Conservation (phyloP, 306 rosid species). For the Medicago arabica region DNA sequence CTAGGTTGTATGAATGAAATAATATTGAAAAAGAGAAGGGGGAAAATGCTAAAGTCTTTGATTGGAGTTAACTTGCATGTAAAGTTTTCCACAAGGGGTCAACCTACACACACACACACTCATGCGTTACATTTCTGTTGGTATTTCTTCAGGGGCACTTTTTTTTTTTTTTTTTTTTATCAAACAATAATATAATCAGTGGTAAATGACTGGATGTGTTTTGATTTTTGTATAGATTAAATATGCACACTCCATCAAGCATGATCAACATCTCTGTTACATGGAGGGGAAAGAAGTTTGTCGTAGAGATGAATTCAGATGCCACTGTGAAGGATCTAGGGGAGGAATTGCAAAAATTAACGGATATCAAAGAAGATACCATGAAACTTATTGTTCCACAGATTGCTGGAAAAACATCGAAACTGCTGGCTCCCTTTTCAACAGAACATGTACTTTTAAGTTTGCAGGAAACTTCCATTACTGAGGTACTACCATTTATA, state of each 20-base stretch:
- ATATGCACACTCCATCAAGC: slow-evolving; percentile 60
- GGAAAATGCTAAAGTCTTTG: not conserved
- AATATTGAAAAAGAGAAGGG: not conserved
- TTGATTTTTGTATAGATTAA: slow-evolving; percentile 53
- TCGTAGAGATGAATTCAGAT: slow-evolving; percentile 53
- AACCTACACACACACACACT: not conserved
- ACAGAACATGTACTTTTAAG: slow-evolving; percentile 64
- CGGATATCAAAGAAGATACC: slow-evolving; percentile 75
- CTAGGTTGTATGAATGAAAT: not conserved
- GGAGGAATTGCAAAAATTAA: slow-evolving; percentile 64
- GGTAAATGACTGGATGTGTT: slow-evolving; percentile 12
- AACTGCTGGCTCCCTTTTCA: slow-evolving; percentile 79
- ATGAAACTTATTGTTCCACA: slow-evolving; percentile 82
- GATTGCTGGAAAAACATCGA: slow-evolving; percentile 58
- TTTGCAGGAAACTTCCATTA: slow-evolving; percentile 65
- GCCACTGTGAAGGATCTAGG: slow-evolving; percentile 83
- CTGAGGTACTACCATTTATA: slow-evolving; percentile 60
- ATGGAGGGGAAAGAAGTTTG: slow-evolving; percentile 84
- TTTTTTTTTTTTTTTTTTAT: not conserved
- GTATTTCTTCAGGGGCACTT: not conserved
- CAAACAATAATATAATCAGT: not conserved
- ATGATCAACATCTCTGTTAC: slow-evolving; percentile 50
- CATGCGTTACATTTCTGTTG: not conserved
- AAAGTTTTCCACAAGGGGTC: not conserved
- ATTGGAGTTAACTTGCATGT: not conserved